Evolutionary conservation across 1,139 yeast genomes (phyloP).

Genomic region (Tardiomyces depauwii): DNA sequence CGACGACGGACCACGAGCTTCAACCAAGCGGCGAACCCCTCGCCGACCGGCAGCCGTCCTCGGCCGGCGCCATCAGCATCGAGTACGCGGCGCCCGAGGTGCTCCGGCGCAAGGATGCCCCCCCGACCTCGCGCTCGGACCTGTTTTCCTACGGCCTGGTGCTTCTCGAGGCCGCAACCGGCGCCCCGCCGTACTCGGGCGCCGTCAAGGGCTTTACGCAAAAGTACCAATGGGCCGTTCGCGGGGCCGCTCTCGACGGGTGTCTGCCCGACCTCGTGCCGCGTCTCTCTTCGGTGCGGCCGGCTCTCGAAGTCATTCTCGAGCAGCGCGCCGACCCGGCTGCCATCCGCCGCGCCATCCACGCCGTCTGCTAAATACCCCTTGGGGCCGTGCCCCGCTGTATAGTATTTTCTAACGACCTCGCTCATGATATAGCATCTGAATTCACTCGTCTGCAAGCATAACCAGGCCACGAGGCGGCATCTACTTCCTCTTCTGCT

Average conservation of each 20-base stretch:
- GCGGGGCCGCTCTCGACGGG: background rate
- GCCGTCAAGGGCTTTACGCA: conserved; percentile 5
- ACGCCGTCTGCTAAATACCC: too few species aligned
- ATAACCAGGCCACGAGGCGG: too few species aligned
- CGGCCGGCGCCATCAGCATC: background rate
- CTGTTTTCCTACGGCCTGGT: conserved; percentile 15
- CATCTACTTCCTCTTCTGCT: too few species aligned
- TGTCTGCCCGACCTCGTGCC: background rate
- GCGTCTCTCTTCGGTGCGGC: background rate
- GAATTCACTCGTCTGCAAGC: too few species aligned
- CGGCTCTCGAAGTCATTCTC: background rate
- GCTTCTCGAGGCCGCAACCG: conserved; percentile 15
- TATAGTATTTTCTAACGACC: too few species aligned
- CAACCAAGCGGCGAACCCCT: too few species aligned
- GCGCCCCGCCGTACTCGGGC: conserved; percentile 12
- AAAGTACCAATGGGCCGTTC: background rate
- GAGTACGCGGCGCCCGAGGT: conserved; percentile 14
- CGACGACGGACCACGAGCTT: too few species aligned
- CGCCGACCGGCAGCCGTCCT: too few species aligned
- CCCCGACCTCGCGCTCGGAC: conserved; percentile 12
- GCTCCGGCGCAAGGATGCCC: conserved; percentile 5
- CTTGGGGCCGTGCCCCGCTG: too few species aligned
- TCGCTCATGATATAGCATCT: too few species aligned
- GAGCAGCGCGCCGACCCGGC: background rate
- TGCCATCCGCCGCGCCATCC: background rate